Percentiles rank a stretch among this genome's conserved stretches.
phyloP scores from a whole-genome alignment of 768 basidiomycete species.

The Serendipita sp. region DNA sequence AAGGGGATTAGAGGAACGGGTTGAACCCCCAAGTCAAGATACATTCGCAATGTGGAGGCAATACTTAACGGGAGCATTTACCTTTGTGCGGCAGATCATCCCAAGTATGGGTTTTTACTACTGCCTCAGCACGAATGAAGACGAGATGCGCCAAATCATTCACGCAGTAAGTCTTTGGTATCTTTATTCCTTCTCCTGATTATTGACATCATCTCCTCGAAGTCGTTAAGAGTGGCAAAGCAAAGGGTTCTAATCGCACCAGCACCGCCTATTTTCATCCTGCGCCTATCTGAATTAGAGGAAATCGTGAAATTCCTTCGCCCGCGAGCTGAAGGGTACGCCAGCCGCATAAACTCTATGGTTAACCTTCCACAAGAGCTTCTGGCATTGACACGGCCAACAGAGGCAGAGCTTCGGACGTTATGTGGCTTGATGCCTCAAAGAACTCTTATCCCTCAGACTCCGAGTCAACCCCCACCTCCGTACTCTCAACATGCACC shows the following conservation, averaged over 20 bases:
- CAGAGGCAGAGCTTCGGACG: background rate
- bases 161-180: background rate
- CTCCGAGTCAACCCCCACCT: background rate
- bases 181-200: no score
- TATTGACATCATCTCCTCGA: background rate
- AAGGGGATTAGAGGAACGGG: no score
- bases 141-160: background rate
- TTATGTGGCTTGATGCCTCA: background rate
- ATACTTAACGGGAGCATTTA: background rate
- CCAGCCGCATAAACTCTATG: background rate
- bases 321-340: background rate
- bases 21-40: no score
- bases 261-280: background rate
- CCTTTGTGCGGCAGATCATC: background rate
- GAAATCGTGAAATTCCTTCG: background rate
- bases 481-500: background rate
- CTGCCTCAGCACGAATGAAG: background rate
- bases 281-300: background rate
- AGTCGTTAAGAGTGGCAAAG: background rate
- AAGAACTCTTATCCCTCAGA: background rate
- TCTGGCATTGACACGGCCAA: background rate
- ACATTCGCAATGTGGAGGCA: background rate
- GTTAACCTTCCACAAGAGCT: background rate
- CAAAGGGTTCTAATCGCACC: background rate
- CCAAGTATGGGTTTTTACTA: background rate